Percentiles rank a stretch among this genome's conserved stretches.
These are phyloP conservation scores for Phaeophleospora eucalypticola DNA, from an alignment of 2,329 filamentous ascomycete genomes.

Conservation along the genomic window DNA sequence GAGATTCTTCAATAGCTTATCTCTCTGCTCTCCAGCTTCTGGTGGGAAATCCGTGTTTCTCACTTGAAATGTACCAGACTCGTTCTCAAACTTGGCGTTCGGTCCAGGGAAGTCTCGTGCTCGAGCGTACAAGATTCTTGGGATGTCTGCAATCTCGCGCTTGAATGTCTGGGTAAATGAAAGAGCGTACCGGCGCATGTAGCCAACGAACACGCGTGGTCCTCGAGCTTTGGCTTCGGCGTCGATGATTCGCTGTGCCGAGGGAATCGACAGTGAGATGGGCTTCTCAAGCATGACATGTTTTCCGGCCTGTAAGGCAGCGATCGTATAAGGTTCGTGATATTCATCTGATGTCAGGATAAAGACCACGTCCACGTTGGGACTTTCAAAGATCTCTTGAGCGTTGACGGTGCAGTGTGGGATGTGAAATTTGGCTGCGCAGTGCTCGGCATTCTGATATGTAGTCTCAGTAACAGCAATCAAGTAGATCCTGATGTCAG, in stretches of 20 bases:
- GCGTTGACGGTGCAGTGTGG: no score
- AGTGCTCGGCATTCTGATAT: no score
- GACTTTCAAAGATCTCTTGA: no score
- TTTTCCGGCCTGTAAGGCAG: conserved; percentile 53
- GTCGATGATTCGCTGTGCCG: conserved; percentile 45
- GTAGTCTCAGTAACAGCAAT: no score
- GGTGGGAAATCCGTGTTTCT: conserved; percentile 38
- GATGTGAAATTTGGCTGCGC: no score
- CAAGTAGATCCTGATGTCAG: no score
- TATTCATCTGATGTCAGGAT: no score
- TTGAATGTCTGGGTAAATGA: conserved; percentile 52
- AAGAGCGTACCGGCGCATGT: conserved; percentile 58
- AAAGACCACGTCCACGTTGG: no score
- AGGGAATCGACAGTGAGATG: conserved; percentile 47
- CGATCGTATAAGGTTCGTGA: no score
- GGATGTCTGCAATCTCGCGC: conserved; percentile 49
- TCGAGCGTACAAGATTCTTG: conserved; percentile 54
- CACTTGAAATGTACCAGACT: conserved; percentile 48
- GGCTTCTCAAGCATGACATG: conserved; percentile 59
- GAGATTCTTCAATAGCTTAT: neutral
- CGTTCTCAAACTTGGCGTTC: conserved; percentile 47
- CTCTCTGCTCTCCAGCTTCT: neutral
- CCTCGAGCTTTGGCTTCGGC: conserved; percentile 47
- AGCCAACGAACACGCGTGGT: conserved; percentile 54
- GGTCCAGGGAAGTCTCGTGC: conserved; percentile 54